These are phyloP conservation scores for Paramecium primaurelia DNA, from an alignment of 73 alveolate genomes.

Conservation along the genomic window DNA sequence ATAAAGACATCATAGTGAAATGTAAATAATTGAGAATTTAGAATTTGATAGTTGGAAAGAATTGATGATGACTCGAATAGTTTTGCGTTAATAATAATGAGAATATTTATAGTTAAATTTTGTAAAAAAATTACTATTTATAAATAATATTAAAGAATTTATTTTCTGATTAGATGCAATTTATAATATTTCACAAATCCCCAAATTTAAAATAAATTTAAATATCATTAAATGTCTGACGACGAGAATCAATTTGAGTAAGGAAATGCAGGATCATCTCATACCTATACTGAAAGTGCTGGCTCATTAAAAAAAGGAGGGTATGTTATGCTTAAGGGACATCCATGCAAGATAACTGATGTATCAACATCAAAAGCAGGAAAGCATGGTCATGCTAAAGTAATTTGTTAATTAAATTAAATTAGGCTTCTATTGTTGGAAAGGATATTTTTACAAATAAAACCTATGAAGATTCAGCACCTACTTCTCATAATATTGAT, in stretches of 20 bases:
- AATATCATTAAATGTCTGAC: not conserved
- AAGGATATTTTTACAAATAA: conserved; percentile 87
- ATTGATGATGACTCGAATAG: not conserved
- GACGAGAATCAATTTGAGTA: conserved; percentile 78
- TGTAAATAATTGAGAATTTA: not conserved
- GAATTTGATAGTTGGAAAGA: not conserved
- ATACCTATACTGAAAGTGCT: conserved; percentile 75
- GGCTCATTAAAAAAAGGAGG: conserved; percentile 85
- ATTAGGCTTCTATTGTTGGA: conserved; percentile 84
- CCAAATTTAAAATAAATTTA: not conserved
- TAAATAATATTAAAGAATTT: not conserved
- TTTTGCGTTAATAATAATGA: not conserved
- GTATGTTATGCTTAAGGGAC: conserved; percentile 82
- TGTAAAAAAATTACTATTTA: not conserved
- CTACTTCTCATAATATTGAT: conserved; percentile 88
- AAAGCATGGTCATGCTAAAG: conserved; percentile 93
- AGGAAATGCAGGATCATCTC: conserved; percentile 88
- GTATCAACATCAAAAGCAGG: conserved; percentile 87
- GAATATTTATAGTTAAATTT: not conserved
- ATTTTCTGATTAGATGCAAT: not conserved
- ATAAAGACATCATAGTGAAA: not conserved
- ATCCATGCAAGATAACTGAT: conserved; percentile 86
- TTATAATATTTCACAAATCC: not conserved
- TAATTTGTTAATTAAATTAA: not conserved
- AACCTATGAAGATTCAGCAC: conserved; percentile 85